Evolutionary conservation across 805 yeast genomes (phyloP).

Genomic region (Nakazawaea holstii): DNA sequence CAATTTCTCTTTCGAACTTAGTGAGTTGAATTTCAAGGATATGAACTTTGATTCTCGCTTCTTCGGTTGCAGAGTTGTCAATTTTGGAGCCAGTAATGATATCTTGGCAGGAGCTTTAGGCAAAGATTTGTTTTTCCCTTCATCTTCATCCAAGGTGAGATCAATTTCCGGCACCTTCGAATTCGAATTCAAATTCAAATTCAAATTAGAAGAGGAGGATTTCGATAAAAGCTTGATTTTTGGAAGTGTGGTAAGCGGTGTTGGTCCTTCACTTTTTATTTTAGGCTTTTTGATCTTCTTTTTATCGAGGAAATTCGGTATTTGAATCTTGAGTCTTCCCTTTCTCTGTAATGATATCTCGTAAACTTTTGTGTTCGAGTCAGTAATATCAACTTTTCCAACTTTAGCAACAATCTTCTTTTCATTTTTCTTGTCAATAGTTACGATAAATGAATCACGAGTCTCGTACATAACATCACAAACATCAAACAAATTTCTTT

Average conservation of each 20-base stretch:
- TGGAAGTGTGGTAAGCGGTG: not conserved
- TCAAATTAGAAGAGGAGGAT: not conserved
- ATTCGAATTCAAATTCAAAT: too few species aligned
- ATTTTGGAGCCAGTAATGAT: not conserved
- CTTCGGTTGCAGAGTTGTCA: not conserved
- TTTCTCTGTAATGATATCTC: conserved; percentile 57
- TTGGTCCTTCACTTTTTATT: conserved; percentile 12
- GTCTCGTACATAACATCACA: conserved; percentile 63
- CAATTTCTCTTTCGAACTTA: not conserved
- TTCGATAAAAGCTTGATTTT: not conserved
- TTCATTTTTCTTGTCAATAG: conserved; percentile 60
- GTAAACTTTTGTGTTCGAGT: conserved; percentile 33
- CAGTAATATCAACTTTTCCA: conserved; percentile 16
- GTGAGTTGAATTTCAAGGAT: not conserved
- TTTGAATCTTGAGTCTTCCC: conserved; percentile 49
- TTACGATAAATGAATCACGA: conserved; percentile 54
- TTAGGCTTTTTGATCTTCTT: conserved; percentile 5
- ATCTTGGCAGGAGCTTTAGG: not conserved
- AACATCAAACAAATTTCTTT: conserved; percentile 58
- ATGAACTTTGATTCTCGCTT: conserved; percentile 3
- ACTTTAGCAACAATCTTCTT: conserved; percentile 59
- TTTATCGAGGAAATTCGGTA: conserved; percentile 24
- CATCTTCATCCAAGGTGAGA: too few species aligned
- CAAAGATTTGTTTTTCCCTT: too few species aligned
- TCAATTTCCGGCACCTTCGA: too few species aligned